These are phyloP conservation scores for Backusella westeae DNA, from an alignment of 192 early-diverging fungal species.

Conservation along the genomic window DNA sequence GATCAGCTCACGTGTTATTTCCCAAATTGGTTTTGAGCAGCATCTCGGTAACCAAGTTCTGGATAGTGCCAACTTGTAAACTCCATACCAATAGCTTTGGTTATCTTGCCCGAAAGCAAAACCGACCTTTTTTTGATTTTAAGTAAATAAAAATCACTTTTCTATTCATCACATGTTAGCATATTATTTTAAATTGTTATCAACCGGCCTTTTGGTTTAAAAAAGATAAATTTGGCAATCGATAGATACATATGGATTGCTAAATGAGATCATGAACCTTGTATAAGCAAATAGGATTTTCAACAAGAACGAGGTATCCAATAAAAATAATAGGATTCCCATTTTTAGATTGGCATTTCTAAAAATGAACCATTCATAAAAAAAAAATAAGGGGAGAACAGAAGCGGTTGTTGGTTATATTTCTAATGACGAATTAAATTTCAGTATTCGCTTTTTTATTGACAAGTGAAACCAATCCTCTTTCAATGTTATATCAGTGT, in stretches of 20 bases:
- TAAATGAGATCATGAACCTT: not conserved
- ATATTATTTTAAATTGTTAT: not conserved
- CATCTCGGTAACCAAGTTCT: not conserved
- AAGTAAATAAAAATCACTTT: not conserved
- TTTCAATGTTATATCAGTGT: not conserved
- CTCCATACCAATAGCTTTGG: not conserved
- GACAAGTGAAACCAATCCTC: conserved; percentile 7
- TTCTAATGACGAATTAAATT: conserved; percentile 7
- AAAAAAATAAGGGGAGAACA: not conserved
- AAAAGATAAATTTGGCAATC: not conserved
- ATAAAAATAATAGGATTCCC: not conserved
- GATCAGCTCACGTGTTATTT: not conserved
- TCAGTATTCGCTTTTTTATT: conserved; percentile 2
- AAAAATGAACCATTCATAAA: not conserved
- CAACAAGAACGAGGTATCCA: not conserved
- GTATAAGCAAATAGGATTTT: not conserved
- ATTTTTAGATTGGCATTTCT: conserved; percentile 4
- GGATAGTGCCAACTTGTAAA: not conserved
- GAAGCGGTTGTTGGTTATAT: not conserved
- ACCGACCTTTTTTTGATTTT: not conserved
- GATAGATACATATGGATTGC: not conserved
- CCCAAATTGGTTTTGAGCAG: not conserved
- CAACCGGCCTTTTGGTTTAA: not conserved
- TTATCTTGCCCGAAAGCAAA: conserved; percentile 6
- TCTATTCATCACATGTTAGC: not conserved